phyloP scores from a whole-genome alignment of 768 basidiomycete genomes.

The Mycena vulgaris region DNA sequence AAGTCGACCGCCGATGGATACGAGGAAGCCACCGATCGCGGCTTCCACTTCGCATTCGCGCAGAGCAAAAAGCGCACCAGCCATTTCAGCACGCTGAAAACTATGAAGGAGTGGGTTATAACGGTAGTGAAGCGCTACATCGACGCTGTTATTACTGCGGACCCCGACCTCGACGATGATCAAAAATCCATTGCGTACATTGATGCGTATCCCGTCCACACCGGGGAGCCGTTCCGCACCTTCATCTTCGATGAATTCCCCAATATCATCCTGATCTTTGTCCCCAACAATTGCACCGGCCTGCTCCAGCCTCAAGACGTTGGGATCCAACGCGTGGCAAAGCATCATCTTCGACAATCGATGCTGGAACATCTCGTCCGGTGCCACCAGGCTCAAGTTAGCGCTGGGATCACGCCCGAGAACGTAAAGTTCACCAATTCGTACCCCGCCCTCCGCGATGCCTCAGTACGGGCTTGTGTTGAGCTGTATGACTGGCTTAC shows the following conservation, averaged over 20 bases:
- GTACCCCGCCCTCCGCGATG: constrained; percentile 33
- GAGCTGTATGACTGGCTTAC: constrained; percentile 35
- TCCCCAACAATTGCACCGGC: constrained; percentile 42
- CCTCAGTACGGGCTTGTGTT: constrained; percentile 26
- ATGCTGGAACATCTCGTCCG: constrained; percentile 27
- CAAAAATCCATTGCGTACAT: constrained; percentile 40
- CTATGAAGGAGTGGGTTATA: constrained; percentile 44
- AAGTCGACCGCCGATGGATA: constrained; percentile 22
- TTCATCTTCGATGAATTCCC: constrained; percentile 30
- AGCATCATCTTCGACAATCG: constrained; percentile 38
- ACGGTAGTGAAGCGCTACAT: constrained; percentile 36
- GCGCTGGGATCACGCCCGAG: constrained; percentile 29
- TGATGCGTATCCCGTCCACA: constrained; percentile 49
- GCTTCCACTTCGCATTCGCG: constrained; percentile 44
- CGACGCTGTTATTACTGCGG: constrained; percentile 25
- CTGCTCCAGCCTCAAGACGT: constrained; percentile 43
- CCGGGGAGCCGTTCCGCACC: constrained; percentile 39
- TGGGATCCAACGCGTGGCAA: constrained; percentile 41
- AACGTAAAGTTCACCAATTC: constrained; percentile 33
- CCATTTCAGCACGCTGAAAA: constrained; percentile 47
- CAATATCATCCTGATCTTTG: constrained; percentile 34
- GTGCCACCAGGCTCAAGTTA: constrained; percentile 20
- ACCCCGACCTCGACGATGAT: constrained; percentile 29
- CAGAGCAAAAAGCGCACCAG: constrained; percentile 39
- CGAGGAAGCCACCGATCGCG: constrained; percentile 21